A percentile compares a stretch with the other conserved stretches of the same genome.
Conservation (phyloP, 2,329 filamentous ascomycete species). For the Botrytis pseudocinerea region DNA sequence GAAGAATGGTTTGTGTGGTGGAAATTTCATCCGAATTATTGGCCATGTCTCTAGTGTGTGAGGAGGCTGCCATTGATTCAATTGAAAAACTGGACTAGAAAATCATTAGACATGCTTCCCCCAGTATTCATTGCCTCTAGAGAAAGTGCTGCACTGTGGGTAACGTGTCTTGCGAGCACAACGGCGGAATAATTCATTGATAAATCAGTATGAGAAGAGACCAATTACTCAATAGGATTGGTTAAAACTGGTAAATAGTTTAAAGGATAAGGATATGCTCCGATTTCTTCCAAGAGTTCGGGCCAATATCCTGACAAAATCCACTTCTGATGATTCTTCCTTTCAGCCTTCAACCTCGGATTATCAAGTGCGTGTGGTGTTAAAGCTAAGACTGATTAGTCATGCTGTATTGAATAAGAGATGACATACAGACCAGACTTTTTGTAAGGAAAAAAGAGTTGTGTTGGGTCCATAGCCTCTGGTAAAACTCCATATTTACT, state of each 20-base stretch:
- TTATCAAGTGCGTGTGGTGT: neutral
- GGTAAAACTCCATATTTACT: constrained; percentile 8
- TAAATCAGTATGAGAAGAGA: neutral
- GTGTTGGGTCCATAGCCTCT: neutral
- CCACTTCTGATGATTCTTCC: constrained; percentile 10
- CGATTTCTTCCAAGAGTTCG: constrained; percentile 1
- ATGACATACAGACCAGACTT: neutral
- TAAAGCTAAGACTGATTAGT: neutral
- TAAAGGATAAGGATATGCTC: constrained; percentile 4
- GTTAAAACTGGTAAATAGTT: neutral
- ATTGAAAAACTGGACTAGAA: neutral
- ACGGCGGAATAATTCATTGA: neutral
- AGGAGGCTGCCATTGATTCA: neutral
- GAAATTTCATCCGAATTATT: neutral
- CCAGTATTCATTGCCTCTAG: neutral
- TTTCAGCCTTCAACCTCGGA: neutral
- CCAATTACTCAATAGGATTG: neutral
- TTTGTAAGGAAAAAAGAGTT: neutral
- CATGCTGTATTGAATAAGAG: neutral
- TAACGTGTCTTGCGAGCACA: neutral
- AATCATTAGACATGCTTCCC: neutral
- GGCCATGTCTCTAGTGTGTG: neutral
- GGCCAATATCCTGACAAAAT: constrained; percentile 16
- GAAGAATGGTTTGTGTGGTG: neutral
- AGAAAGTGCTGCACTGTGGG: too few relatives aligned